Conservation (phyloP, 2,329 filamentous ascomycete genomes). For the Sclerotinia borealis region DNA sequence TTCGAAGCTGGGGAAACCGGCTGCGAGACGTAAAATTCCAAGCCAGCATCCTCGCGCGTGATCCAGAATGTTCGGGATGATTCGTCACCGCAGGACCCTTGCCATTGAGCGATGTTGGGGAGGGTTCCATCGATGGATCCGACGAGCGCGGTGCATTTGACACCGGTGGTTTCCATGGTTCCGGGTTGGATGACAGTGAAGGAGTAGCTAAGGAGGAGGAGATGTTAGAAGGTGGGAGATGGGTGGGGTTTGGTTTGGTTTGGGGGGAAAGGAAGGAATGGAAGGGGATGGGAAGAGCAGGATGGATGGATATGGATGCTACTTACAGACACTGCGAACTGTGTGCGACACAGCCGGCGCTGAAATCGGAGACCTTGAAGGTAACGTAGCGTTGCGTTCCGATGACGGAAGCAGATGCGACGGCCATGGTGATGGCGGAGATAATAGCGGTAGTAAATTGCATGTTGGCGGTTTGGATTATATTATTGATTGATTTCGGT, state of each 20-base stretch:
- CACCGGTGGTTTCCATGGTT: background rate
- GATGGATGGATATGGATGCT: too few relatives aligned
- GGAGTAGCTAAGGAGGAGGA: background rate
- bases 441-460: background rate
- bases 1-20: background rate
- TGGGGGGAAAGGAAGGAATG: too few relatives aligned
- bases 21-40: background rate
- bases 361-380: background rate
- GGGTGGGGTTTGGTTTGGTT: too few relatives aligned
- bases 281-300: too few relatives aligned
- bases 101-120: background rate
- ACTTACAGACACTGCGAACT: background rate
- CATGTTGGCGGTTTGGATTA: background rate
- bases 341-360: background rate
- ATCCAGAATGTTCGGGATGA: background rate
- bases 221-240: background rate
- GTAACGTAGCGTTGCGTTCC: background rate
- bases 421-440: slow-evolving; percentile 1
- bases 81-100: background rate
- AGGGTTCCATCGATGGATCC: background rate
- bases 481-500: background rate
- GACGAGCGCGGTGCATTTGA: background rate
- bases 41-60: background rate
- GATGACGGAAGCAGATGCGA: background rate
- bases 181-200: background rate